Evolutionary conservation across 2,329 filamentous ascomycete genomes (phyloP), one percentile per base, ranked within the genome.

Genomic region (Lecanicillium sp.): DNA sequence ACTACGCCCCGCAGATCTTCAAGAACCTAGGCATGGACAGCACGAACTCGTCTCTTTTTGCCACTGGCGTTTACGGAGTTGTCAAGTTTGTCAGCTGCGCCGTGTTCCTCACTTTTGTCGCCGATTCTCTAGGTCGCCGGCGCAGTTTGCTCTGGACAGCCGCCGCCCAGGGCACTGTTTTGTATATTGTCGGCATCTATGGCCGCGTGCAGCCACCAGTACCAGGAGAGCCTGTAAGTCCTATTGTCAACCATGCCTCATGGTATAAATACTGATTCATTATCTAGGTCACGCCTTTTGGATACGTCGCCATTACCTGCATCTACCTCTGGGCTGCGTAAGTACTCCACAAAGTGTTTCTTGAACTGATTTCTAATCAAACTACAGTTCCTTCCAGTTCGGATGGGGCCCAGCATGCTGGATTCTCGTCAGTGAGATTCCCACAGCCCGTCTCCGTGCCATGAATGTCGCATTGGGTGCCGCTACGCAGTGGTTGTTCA

Each of bases 141-240:
- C 59, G 56, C 44, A 68, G 72, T 49, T 63, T 84, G 15, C 62
- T 84, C 13, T 81, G 76, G 74, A 84, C 79, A 2, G 77, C 73
- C 8, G 69, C 74, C 38, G 77, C 73, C 1, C 76, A 81, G 61
- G 78, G 69, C 8, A 46, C 70, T 13, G 69, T 73, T 46, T 81
- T 86, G 76, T 75, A 78, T 57, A 79, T 84, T 53, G 77, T 86
- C 42, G 82, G 80, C n/a, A 68, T 84, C 39, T 86, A 85, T 52
- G 74, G 84, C 36, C 70, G 79, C 29, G 71, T 79, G 39, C 62
- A 71, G 41, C 76, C 78, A 0, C 81, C 81, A 0, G 52, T 74
- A 3, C 49, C 56, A 4, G 76, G 71, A 10, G 52, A 63, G 3
- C 51, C 66, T 4, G 77, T 64, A 47, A 49, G 56, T 53, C 11